Conservation (phyloP, 108 stramenopile genomes). For the Cylindrotheca closterium region DNA sequence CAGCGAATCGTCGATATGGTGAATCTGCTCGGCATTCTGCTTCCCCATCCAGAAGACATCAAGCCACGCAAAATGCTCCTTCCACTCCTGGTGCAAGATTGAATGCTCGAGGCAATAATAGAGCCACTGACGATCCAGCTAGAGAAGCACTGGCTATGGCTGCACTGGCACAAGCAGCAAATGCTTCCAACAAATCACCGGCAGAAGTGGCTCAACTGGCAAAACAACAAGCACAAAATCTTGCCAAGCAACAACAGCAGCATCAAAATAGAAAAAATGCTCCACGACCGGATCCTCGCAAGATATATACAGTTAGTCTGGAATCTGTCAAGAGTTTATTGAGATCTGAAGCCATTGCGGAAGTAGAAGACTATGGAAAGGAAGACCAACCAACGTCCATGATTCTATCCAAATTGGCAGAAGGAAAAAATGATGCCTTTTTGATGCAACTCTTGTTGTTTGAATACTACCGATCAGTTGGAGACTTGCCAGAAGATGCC, state of each 20-base stretch:
- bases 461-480: constrained; percentile 33
- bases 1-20: no score
- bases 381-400: background rate
- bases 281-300: constrained; percentile 30
- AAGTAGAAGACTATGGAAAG: background rate
- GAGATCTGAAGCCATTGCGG: constrained; percentile 8
- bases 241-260: background rate
- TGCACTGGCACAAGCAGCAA: constrained; percentile 53
- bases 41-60: no score
- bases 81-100: no score
- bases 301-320: constrained; percentile 24
- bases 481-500: no score
- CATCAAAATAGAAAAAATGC: constrained; percentile 8
- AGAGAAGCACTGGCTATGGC: constrained; percentile 41
- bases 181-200: constrained; percentile 42
- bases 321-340: constrained; percentile 31
- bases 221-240: constrained; percentile 14
- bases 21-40: no score
- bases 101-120: no score
- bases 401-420: constrained; percentile 21
- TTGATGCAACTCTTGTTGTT: constrained; percentile 48
- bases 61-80: no score
- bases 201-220: constrained; percentile 53
- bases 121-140: constrained; percentile 30
- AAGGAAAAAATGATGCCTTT: constrained; percentile 49